Conservation (phyloP, 2,329 filamentous ascomycete species). For the Colletotrichum australisinense region DNA sequence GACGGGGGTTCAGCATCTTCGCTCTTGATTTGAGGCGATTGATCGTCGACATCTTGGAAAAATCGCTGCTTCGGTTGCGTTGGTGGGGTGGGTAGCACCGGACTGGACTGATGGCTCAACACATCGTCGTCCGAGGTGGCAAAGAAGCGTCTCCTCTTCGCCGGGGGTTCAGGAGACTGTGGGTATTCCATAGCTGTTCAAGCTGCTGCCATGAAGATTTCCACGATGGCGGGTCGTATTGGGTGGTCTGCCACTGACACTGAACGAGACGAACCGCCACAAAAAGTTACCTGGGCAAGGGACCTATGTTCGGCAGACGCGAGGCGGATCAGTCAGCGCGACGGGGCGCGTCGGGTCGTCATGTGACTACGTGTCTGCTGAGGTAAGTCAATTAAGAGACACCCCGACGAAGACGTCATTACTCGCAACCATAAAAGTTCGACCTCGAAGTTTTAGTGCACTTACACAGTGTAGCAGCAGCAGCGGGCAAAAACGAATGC, state of each 20-base stretch:
- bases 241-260: not conserved
- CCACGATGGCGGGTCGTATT: not conserved
- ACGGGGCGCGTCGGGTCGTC: constrained; percentile 50
- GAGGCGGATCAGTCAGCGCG: constrained; percentile 45
- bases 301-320: constrained; percentile 48
- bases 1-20: constrained; percentile 28
- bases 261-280: not conserved
- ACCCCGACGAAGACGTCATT: constrained; percentile 27
- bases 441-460: constrained; percentile 11
- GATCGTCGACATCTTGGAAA: constrained; percentile 48
- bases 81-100: constrained; percentile 30
- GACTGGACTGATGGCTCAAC: constrained; percentile 28
- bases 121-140: constrained; percentile 46
- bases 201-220: not conserved
- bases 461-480: too few species aligned
- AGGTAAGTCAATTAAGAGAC: constrained; percentile 27
- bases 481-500: not conserved
- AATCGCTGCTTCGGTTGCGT: constrained; percentile 47
- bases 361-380: constrained; percentile 50
- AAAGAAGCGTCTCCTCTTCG: constrained; percentile 61
- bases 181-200: constrained; percentile 50
- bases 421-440: not conserved
- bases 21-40: constrained; percentile 40
- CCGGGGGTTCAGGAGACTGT: constrained; percentile 55
- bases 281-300: not conserved